phyloP scores from a whole-genome alignment of 2,329 filamentous ascomycete species.

The Pestalotiopsis sp. region DNA sequence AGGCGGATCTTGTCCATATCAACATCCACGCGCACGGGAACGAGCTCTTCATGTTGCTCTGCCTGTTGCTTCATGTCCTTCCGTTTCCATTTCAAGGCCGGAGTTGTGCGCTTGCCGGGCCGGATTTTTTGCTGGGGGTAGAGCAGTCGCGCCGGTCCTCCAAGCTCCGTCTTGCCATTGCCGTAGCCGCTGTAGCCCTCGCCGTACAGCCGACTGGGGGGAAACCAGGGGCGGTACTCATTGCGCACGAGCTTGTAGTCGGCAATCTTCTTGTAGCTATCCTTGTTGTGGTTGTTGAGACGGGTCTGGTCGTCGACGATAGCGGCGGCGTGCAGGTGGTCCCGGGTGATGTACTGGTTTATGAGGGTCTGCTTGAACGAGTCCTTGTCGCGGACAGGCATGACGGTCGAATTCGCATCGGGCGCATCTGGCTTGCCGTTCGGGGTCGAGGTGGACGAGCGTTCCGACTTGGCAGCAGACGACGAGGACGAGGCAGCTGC shows the following conservation, averaged over 20 bases:
- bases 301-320: slow-evolving; percentile 54
- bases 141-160: slow-evolving; percentile 69
- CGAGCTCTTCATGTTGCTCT: slow-evolving; percentile 87
- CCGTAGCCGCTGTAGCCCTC: slow-evolving; percentile 87
- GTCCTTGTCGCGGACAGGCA: slow-evolving; percentile 54
- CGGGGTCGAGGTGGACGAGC: slow-evolving; percentile 32
- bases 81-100: slow-evolving; percentile 71
- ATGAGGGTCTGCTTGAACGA: slow-evolving; percentile 56
- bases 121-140: slow-evolving; percentile 80
- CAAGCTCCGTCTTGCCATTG: slow-evolving; percentile 79
- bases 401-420: slow-evolving; percentile 29
- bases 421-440: slow-evolving; percentile 33
- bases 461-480: slow-evolving; percentile 27
- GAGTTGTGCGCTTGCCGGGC: slow-evolving; percentile 75
- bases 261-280: slow-evolving; percentile 68
- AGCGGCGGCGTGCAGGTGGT: slow-evolving; percentile 56
- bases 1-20: slow-evolving; percentile 95
- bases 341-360: slow-evolving; percentile 56
- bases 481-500: slow-evolving; percentile 22
- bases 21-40: slow-evolving; percentile 88
- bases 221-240: slow-evolving; percentile 58
- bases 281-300: slow-evolving; percentile 59
- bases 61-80: slow-evolving; percentile 85
- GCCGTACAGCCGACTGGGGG: slow-evolving; percentile 62
- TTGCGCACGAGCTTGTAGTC: slow-evolving; percentile 67